A percentile compares a stretch with the other conserved stretches of the same genome.
phyloP scores from a whole-genome alignment of 73 alveolate species.

The Paramecium biaurelia region DNA sequence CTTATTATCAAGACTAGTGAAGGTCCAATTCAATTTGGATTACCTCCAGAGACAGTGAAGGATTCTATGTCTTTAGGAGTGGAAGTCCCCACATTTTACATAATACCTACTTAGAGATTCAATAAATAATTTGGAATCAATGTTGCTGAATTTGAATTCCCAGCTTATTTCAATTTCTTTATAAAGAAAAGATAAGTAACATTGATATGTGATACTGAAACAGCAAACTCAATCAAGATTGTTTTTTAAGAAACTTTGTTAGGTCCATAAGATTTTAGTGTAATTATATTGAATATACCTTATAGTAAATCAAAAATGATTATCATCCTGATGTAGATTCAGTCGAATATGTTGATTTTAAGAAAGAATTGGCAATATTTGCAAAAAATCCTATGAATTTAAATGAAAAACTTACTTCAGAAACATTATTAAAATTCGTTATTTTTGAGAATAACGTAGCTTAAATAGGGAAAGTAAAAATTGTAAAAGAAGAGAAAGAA shows the following conservation, averaged over 20 bases:
- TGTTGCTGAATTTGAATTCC: slow-evolving; percentile 66
- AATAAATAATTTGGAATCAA: slow-evolving; percentile 60
- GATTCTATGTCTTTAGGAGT: slow-evolving; percentile 51
- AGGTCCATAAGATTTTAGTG: slow-evolving; percentile 57
- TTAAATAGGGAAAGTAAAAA: neutral
- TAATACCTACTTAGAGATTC: slow-evolving; percentile 59
- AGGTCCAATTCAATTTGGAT: slow-evolving; percentile 62
- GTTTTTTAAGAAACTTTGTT: slow-evolving; percentile 60
- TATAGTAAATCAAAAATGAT: slow-evolving; percentile 25
- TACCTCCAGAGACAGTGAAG: slow-evolving; percentile 66
- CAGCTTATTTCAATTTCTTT: slow-evolving; percentile 63
- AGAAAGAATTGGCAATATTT: slow-evolving; percentile 52
- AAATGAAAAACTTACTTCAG: slow-evolving; percentile 44
- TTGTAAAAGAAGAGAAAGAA: slow-evolving; percentile 22
- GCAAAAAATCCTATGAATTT: slow-evolving; percentile 65
- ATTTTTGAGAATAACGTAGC: slow-evolving; percentile 56
- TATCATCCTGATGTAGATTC: slow-evolving; percentile 43
- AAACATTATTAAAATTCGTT: slow-evolving; percentile 51
- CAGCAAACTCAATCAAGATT: slow-evolving; percentile 48
- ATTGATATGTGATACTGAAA: slow-evolving; percentile 39
- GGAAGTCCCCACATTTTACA: slow-evolving; percentile 59
- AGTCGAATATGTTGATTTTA: slow-evolving; percentile 43
- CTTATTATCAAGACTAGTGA: slow-evolving; percentile 12
- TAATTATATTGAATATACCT: neutral
- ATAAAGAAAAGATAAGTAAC: slow-evolving; percentile 49